Evolutionary conservation across 805 yeast species (phyloP), one percentile per base, ranked within the genome.

Genomic region (Myxozyma monticola): DNA sequence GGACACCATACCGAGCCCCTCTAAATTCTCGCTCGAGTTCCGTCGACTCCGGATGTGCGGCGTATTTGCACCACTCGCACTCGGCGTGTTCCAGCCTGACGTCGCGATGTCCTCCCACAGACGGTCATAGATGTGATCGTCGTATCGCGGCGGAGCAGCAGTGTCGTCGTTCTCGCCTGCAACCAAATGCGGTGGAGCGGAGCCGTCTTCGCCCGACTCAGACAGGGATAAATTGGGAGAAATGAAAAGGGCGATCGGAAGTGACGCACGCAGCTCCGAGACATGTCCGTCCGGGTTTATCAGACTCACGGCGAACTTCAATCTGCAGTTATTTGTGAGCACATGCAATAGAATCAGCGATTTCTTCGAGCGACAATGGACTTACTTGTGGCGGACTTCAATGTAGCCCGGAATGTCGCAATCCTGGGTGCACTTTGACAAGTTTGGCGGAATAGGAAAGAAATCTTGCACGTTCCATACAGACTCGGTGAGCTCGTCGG

Each of bases 231-330:
- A 85, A 65, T 86, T 85, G 5, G 98, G 97, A 4, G 84, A 78
- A 22, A 88, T 83, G 66, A 84, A 87, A 29, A 88, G 66, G 25
- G 76, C 78, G 3, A 91, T 74, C 0, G 98, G 98, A 56, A 91
- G 72, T 0, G 96, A 84, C 0, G 97, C 97, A 28, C 98, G 75
- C 43, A 91, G 73, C 66, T 90, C 97, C 0, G 96, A 88, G 2
- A 84, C 82, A 64, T 91, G 98, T 2, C 96, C 96, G 66, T 89
- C 97, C 0, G 95, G 85, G 64, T 93, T 91, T 35, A 80, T 68
- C 56, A 93, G 74, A 1, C 88, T 84, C 50, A 93, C 80, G 8
- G 79, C 81, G 65, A 90, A 87, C 62, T 88, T 85, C 49, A 93
- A 69, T 41, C 45, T 41, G 20, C 8, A n/a, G n/a, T n/a, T n/a